Percentiles rank a stretch among this genome's conserved stretches.
phyloP scores from a whole-genome alignment of 192 early-diverging fungal species.

The Coemansia sp. region DNA sequence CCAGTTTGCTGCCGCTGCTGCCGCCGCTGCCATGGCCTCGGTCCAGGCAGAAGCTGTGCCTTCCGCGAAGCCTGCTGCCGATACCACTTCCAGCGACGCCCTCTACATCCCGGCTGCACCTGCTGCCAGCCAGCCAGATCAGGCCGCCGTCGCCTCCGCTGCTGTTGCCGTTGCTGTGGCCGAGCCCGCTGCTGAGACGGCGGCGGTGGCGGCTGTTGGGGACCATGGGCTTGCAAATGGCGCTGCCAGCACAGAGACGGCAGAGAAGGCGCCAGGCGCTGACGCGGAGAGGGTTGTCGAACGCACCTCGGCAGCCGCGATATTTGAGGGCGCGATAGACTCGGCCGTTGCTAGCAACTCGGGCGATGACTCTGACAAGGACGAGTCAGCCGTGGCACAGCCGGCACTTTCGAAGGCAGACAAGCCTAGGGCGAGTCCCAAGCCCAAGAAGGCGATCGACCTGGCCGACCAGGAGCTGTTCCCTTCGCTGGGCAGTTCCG shows the following conservation, averaged over 20 bases:
- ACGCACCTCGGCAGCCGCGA: slow-evolving; percentile 12
- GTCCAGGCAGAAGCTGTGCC: background rate
- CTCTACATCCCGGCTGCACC: background rate
- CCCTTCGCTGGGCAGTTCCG: slow-evolving; percentile 62
- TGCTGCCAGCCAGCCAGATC: background rate
- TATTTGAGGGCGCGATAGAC: slow-evolving; percentile 27
- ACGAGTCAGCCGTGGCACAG: background rate
- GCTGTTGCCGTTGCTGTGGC: background rate
- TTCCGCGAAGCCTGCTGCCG: background rate
- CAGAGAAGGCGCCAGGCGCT: background rate
- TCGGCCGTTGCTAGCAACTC: slow-evolving; percentile 30
- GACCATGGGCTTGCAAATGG: too few relatives aligned
- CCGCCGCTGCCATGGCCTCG: slow-evolving; percentile 10
- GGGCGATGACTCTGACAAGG: slow-evolving; percentile 2
- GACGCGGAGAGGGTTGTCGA: background rate
- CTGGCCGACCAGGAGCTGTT: slow-evolving; percentile 56
- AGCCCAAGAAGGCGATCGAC: slow-evolving; percentile 13
- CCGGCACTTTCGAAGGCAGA: background rate
- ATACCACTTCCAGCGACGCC: background rate
- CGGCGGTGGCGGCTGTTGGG: background rate
- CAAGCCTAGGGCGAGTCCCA: background rate
- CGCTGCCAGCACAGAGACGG: background rate
- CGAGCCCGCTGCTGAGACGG: background rate
- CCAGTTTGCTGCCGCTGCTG: slow-evolving; percentile 41
- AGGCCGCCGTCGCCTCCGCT: background rate